Percentiles rank a stretch among this genome's conserved stretches.
phyloP scores from a whole-genome alignment of 192 early-diverging fungal species.

The Paraglomus occultum region DNA sequence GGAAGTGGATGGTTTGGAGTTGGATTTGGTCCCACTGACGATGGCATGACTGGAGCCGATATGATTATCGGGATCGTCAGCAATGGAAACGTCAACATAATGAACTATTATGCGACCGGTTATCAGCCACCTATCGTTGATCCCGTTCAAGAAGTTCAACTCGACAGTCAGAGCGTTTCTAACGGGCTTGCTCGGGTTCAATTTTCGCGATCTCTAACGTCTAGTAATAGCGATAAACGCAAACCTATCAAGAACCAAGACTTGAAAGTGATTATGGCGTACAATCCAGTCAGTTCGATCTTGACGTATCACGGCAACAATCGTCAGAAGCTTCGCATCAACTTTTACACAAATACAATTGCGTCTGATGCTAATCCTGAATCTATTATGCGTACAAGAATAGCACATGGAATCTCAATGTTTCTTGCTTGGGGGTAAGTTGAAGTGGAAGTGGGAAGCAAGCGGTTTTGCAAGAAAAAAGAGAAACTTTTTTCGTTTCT shows the following conservation, averaged over 20 bases:
- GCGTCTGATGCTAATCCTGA: neutral
- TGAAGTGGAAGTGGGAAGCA: neutral
- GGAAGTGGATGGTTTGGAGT: constrained; percentile 18
- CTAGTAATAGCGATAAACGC: neutral
- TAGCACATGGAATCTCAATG: constrained; percentile 24
- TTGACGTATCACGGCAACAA: constrained; percentile 10
- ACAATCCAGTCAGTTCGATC: neutral
- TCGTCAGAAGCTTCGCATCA: neutral
- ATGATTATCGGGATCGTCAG: constrained; percentile 13
- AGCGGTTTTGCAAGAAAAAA: too few species aligned
- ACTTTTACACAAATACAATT: constrained; percentile 9
- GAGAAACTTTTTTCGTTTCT: too few species aligned
- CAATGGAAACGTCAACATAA: constrained; percentile 5
- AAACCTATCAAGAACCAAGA: neutral
- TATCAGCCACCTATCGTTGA: constrained; percentile 14
- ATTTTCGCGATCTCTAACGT: neutral
- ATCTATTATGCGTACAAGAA: neutral
- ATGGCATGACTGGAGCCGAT: constrained; percentile 16
- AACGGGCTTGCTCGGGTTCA: neutral
- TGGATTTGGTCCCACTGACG: constrained; percentile 9
- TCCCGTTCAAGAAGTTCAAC: too few species aligned
- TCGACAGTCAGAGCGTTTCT: neutral
- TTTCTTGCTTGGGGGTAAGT: constrained; percentile 26
- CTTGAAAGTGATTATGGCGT: constrained; percentile 3
- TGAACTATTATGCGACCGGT: constrained; percentile 1